A percentile compares a stretch with the other conserved stretches of the same genome.
Evolutionary conservation across 139 green algal genomes (phyloP).

Genomic region (Chlorella sp.): DNA sequence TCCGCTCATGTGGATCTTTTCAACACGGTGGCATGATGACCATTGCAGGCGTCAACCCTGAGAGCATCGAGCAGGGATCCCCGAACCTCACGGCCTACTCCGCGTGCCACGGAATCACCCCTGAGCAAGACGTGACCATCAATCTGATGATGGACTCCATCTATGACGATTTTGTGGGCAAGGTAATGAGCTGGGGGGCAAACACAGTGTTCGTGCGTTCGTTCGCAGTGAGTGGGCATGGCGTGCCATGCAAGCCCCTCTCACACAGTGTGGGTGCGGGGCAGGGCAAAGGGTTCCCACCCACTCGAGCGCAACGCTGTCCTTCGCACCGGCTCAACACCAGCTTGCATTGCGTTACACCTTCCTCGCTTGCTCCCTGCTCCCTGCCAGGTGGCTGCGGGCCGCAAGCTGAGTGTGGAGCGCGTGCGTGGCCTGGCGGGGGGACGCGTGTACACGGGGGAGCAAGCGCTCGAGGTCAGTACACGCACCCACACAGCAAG

Average conservation of each 20-base stretch:
- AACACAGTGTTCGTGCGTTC: too few species aligned
- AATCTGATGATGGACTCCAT: conserved; percentile 39
- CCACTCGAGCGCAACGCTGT: too few species aligned
- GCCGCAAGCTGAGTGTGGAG: conserved; percentile 22
- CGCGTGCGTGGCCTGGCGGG: conserved; percentile 50
- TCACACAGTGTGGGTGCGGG: too few species aligned
- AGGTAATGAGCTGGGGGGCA: too few species aligned
- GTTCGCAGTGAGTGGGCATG: too few species aligned
- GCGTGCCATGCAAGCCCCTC: too few species aligned
- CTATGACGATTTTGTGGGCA: conserved; percentile 78
- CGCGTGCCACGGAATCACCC: conserved; percentile 16
- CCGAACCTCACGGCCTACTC: conserved; percentile 36
- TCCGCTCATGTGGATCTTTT: too few species aligned
- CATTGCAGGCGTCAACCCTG: conserved; percentile 20
- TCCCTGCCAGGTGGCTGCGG: conserved; percentile 33
- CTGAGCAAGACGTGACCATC: conserved; percentile 18
- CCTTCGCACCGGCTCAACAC: too few species aligned
- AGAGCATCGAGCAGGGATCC: conserved; percentile 6
- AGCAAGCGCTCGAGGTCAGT: conserved; percentile 3
- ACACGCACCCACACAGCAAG: too few species aligned
- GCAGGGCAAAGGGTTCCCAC: too few species aligned
- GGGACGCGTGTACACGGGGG: conserved; percentile 82
- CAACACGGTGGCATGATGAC: too few species aligned
- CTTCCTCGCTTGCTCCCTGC: neutral
- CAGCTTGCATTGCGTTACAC: too few species aligned